phyloP scores from a whole-genome alignment of 2,329 filamentous ascomycete species.

The Botrytis galanthina region DNA sequence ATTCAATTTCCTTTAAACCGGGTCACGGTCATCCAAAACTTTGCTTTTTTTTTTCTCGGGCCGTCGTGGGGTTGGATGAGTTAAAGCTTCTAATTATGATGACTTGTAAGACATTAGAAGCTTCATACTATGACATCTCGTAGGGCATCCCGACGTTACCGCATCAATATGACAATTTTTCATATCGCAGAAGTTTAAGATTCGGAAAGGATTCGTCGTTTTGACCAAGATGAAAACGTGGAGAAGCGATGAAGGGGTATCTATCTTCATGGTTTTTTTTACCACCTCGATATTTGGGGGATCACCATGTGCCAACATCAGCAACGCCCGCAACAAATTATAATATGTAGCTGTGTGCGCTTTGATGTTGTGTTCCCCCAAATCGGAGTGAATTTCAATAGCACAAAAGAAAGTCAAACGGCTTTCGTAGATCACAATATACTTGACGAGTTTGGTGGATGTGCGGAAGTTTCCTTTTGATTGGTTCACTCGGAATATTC shows the following conservation, averaged over 20 bases:
- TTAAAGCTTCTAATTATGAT: background rate
- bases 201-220: background rate
- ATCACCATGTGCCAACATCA: conserved; percentile 1
- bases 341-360: conserved; percentile 2
- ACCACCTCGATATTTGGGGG: background rate
- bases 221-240: background rate
- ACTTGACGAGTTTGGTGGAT: background rate
- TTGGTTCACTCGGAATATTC: background rate
- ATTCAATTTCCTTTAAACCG: conserved; percentile 5
- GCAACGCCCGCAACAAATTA: background rate
- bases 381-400: conserved; percentile 2
- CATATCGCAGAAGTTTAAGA: background rate
- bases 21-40: background rate
- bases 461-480: background rate
- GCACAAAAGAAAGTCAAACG: conserved; percentile 12
- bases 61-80: background rate
- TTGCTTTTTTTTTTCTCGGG: background rate
- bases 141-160: background rate
- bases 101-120: background rate
- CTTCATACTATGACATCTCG: background rate
- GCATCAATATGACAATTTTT: background rate
- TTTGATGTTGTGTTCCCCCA: conserved; percentile 6
- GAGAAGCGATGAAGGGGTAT: conserved; percentile 1
- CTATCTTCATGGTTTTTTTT: background rate
- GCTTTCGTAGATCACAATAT: conserved; percentile 16